Conservation (phyloP, 768 basidiomycete genomes). For the Dioszegia hungarica region DNA sequence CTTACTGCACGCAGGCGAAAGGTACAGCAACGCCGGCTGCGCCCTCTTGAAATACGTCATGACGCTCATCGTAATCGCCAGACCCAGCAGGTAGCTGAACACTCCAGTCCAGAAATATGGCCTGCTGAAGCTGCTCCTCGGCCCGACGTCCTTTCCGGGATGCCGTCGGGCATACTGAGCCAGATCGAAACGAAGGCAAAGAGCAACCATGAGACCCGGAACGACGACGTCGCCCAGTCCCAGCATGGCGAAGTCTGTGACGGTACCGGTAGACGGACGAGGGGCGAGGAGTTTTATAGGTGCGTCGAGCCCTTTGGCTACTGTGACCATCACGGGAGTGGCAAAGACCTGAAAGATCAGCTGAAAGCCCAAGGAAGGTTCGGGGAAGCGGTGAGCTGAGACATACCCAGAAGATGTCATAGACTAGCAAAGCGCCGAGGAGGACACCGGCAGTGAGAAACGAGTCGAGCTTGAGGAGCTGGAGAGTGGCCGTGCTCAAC, state of each 20-base stretch:
- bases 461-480: conserved; percentile 76
- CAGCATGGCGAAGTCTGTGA: conserved; percentile 74
- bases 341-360: conserved; percentile 22
- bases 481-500: conserved; percentile 73
- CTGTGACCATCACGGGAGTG: conserved; percentile 67
- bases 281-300: conserved; percentile 77
- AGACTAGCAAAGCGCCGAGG: conserved; percentile 77
- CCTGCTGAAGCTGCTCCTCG: conserved; percentile 54
- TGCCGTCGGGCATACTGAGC: conserved; percentile 12
- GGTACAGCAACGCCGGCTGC: conserved; percentile 88
- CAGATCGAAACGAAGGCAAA: conserved; percentile 77
- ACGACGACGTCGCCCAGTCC: conserved; percentile 76
- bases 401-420: conserved; percentile 80
- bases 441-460: conserved; percentile 81
- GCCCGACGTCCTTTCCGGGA: conserved; percentile 35
- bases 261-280: conserved; percentile 30
- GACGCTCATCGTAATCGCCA: conserved; percentile 70
- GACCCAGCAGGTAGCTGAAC: conserved; percentile 66
- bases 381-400: neutral
- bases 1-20: conserved; percentile 56
- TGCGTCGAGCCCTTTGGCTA: conserved; percentile 80
- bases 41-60: conserved; percentile 74
- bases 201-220: conserved; percentile 62
- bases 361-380: neutral
- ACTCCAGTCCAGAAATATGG: conserved; percentile 72